Evolutionary conservation across 2,329 filamentous ascomycete species (phyloP).

Genomic region (Aschersonia sp.): DNA sequence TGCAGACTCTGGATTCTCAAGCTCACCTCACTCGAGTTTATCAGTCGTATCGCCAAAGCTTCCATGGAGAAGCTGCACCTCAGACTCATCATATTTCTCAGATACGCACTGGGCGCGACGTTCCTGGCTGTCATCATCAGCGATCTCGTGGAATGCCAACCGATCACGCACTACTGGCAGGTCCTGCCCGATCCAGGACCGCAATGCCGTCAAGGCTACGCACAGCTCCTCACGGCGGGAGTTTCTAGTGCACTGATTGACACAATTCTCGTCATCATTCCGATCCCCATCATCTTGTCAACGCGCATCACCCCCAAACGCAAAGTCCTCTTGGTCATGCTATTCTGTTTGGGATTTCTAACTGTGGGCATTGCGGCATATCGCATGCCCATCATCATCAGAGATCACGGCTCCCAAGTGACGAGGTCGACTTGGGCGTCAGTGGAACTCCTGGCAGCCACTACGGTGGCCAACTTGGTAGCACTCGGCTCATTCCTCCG

Average conservation of each 20-base stretch:
- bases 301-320: slow-evolving; percentile 60
- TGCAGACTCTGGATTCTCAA: slow-evolving; percentile 77
- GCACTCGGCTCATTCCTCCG: slow-evolving; percentile 81
- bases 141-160: slow-evolving; percentile 67
- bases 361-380: slow-evolving; percentile 66
- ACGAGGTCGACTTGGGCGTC: slow-evolving; percentile 77
- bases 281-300: slow-evolving; percentile 71
- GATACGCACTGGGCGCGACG: slow-evolving; percentile 56
- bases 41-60: slow-evolving; percentile 66
- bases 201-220: slow-evolving; percentile 68
- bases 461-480: slow-evolving; percentile 69
- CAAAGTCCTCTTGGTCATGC: slow-evolving; percentile 59
- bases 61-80: slow-evolving; percentile 66
- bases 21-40: slow-evolving; percentile 75
- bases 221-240: slow-evolving; percentile 74
- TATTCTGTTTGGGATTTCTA: slow-evolving; percentile 67
- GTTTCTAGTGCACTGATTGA: slow-evolving; percentile 73
- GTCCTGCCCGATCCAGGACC: slow-evolving; percentile 68
- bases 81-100: slow-evolving; percentile 51
- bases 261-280: slow-evolving; percentile 67
- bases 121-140: slow-evolving; percentile 67
- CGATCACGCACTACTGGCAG: slow-evolving; percentile 59
- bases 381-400: slow-evolving; percentile 59
- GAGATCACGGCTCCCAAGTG: slow-evolving; percentile 56
- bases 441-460: slow-evolving; percentile 73